Base-by-base conservation (phyloP, 1,284 basidiomycete species). In the Trametes hirsuta region DNA sequence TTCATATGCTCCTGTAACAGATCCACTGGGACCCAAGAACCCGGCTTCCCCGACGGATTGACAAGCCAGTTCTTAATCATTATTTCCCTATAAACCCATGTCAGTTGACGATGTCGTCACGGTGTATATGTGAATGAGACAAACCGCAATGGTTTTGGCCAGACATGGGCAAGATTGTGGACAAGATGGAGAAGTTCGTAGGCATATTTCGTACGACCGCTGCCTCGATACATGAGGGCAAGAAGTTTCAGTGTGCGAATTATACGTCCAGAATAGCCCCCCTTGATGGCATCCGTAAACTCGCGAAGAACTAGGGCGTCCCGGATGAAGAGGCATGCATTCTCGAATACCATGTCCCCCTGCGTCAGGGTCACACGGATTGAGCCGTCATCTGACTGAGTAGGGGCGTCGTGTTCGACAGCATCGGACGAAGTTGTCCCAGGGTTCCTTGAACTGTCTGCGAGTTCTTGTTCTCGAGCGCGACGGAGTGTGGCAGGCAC, bases 1-100 rank as follows among this genome's bases (percentile, higher is more conserved):
- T 77, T 79, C 47, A 75, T 45, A 53, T 81, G 78, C 54, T 81
- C 77, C 47, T 80, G 78, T 44, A 80, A 49, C 0, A 79, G 67
- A 49, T 81, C 78, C 3, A 76, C 67, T 35, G 74, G 71, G 0
- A 76, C 66, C 52, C 65, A 78, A 0, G 61, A 50, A 35, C 75
- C 69, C 2, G 58, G 18, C 18, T 18, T 18, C 18, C 18, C 18
- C 18, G 18, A 18, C 18, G 1, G 18, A 18, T 18, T 18, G 18
- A 18, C 18, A 18, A 18, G 18, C 18, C 18, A 18, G 18, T 18
- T 18, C 15, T 77, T 71, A 3, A 77, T 47, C 1, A 77, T 67
- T 21, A 75, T 66, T 5, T 69, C 45, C 0, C 75, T 76, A 14
- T 15, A 15, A 22, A 24, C 15, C 12, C 15, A 18, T 42, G 0